Percentiles rank a stretch among this genome's conserved stretches.
These are phyloP conservation scores for Aspergillus carlsbadensis DNA, from an alignment of 495 filamentous ascomycete species.

Conservation along the genomic window DNA sequence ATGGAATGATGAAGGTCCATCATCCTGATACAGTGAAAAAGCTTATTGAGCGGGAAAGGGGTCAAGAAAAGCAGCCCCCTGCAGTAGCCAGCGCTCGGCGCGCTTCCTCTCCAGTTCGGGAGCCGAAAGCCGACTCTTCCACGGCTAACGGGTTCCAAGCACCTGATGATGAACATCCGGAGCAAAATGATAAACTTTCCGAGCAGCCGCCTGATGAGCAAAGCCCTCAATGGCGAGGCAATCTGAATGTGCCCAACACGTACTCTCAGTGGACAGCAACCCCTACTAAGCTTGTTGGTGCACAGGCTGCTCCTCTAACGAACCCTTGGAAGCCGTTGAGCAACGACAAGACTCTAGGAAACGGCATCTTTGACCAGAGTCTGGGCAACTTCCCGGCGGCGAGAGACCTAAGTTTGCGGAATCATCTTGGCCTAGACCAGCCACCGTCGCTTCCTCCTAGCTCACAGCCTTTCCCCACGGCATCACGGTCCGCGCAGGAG, in stretches of 20 bases:
- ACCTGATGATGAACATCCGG: slow-evolving; percentile 16
- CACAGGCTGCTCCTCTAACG: slow-evolving; percentile 41
- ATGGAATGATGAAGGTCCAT: slow-evolving; percentile 61
- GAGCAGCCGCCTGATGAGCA: slow-evolving; percentile 38
- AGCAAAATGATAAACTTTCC: slow-evolving; percentile 16
- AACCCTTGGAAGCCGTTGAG: slow-evolving; percentile 77
- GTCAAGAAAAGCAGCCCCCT: slow-evolving; percentile 36
- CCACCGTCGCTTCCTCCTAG: slow-evolving; percentile 29
- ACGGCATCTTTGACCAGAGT: slow-evolving; percentile 73
- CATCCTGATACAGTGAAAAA: slow-evolving; percentile 49
- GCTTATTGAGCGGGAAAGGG: slow-evolving; percentile 39
- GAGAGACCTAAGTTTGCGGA: slow-evolving; percentile 40
- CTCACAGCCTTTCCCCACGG: slow-evolving; percentile 32
- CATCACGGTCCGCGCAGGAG: slow-evolving; percentile 33
- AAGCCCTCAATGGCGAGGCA: slow-evolving; percentile 36
- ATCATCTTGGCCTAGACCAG: slow-evolving; percentile 39
- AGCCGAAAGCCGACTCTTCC: slow-evolving; percentile 32
- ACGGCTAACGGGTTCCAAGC: slow-evolving; percentile 29
- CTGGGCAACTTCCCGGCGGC: slow-evolving; percentile 47
- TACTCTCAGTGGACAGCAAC: slow-evolving; percentile 43
- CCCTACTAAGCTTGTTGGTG: slow-evolving; percentile 31
- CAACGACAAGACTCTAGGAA: slow-evolving; percentile 68
- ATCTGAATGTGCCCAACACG: slow-evolving; percentile 33
- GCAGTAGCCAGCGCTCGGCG: slow-evolving; percentile 26
- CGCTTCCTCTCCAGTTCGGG: slow-evolving; percentile 32